Percentiles rank a stretch among this genome's conserved stretches.
These are phyloP conservation scores for Epithele typhae DNA, from an alignment of 768 basidiomycete species.

Conservation along the genomic window DNA sequence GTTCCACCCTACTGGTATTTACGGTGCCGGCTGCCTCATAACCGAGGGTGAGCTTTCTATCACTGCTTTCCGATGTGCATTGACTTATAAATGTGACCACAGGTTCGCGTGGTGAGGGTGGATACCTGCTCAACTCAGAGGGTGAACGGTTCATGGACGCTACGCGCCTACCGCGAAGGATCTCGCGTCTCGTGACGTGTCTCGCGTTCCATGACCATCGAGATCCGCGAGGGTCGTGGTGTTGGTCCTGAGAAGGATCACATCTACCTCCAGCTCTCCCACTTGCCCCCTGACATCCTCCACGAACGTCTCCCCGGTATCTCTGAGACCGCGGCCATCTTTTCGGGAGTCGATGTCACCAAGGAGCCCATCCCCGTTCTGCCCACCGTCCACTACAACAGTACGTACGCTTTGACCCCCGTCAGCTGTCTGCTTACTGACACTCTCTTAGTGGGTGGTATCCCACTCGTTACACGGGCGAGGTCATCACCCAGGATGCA, in stretches of 20 bases:
- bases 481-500: constrained; percentile 85
- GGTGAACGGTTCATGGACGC: constrained; percentile 99
- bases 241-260: constrained; percentile 99
- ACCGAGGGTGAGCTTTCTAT: constrained; percentile 70
- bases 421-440: constrained; percentile 6
- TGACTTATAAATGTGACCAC: constrained; percentile 1
- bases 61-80: background rate
- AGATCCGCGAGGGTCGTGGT: constrained; percentile 98
- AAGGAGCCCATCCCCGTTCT: constrained; percentile 99
- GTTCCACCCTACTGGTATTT: constrained; percentile 99
- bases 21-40: constrained; percentile 98
- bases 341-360: constrained; percentile 98
- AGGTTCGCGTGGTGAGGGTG: constrained; percentile 99
- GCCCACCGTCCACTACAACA: constrained; percentile 98
- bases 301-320: constrained; percentile 98
- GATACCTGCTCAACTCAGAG: constrained; percentile 96
- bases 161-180: constrained; percentile 99
- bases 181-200: constrained; percentile 98
- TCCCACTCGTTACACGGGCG: constrained; percentile 99
- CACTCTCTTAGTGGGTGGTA: constrained; percentile 82
- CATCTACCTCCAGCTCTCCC: constrained; percentile 93
- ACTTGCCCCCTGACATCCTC: constrained; percentile 92
- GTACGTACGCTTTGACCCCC: constrained; percentile 43
- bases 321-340: constrained; percentile 98
- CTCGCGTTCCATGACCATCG: constrained; percentile 98